phyloP scores from a whole-genome alignment of 73 alveolate species.

The Durusdinium trenchii region DNA sequence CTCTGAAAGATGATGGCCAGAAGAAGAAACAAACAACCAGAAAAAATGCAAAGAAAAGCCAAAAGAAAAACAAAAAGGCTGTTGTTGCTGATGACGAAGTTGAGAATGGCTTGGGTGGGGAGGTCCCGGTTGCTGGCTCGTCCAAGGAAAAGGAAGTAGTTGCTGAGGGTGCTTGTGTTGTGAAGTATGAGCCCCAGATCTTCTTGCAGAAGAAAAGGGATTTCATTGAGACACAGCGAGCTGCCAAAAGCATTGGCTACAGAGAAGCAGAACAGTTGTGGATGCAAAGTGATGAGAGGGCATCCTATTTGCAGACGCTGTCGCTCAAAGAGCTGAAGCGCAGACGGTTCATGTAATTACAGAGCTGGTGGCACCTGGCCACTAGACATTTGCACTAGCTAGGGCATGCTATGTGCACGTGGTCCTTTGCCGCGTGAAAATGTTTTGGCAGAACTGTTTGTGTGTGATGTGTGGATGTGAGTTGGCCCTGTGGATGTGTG shows the following conservation, averaged over 20 bases:
- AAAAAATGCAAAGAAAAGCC: not conserved
- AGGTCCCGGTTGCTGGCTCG: not conserved
- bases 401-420: not conserved
- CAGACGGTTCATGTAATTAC: not conserved
- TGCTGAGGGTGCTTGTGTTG: not conserved
- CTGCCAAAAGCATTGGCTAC: not conserved
- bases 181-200: not conserved
- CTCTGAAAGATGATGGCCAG: not conserved
- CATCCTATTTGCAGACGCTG: not conserved
- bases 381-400: not conserved
- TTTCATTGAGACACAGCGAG: not conserved
- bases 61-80: not conserved
- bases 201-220: too few species aligned
- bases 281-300: not conserved
- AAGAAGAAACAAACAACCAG: not conserved
- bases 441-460: not conserved
- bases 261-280: not conserved
- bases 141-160: not conserved
- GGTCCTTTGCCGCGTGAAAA: not conserved
- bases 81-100: not conserved
- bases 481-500: not conserved
- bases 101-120: not conserved
- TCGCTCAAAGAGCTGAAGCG: not conserved
- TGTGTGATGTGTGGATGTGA: not conserved
- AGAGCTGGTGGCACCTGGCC: not conserved